Percentiles rank a stretch among this genome's conserved stretches.
Evolutionary conservation across 129 eudicot species (phyloP).

Genomic region (Tanacetum coccineum): DNA sequence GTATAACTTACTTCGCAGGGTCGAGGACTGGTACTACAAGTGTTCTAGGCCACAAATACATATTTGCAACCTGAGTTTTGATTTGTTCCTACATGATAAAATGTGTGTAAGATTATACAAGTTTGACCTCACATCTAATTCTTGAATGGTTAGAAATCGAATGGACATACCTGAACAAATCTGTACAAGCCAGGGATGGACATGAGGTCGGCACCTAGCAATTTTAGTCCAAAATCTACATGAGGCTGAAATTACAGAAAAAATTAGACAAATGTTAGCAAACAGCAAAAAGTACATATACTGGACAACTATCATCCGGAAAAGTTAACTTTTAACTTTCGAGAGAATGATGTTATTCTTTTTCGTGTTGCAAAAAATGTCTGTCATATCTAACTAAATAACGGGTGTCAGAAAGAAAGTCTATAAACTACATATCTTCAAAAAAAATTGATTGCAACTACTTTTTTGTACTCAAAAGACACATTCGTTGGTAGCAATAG

Average conservation of each 20-base stretch:
- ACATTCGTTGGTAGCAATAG: background rate
- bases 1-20: slow-evolving; percentile 65
- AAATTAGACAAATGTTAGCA: background rate
- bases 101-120: background rate
- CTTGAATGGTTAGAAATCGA: background rate
- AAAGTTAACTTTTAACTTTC: slow-evolving; percentile 4
- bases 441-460: background rate
- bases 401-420: background rate
- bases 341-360: too few species aligned
- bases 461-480: background rate
- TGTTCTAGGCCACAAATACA: slow-evolving; percentile 91
- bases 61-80: slow-evolving; percentile 83
- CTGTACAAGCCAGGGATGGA: slow-evolving; percentile 70
- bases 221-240: slow-evolving; percentile 84
- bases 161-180: slow-evolving; percentile 57
- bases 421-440: background rate
- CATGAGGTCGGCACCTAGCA: slow-evolving; percentile 75
- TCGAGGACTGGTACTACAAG: slow-evolving; percentile 83
- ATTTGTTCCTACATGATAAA: slow-evolving; percentile 55
- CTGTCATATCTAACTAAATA: slow-evolving; percentile 7
- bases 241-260: slow-evolving; percentile 61
- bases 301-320: slow-evolving; percentile 4
- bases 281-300: background rate
- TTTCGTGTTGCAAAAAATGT: too few species aligned
- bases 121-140: background rate